Percentiles rank a stretch among this genome's conserved stretches.
These are phyloP conservation scores for Asterophora parasitica DNA, from an alignment of 768 basidiomycete genomes.

Conservation along the genomic window DNA sequence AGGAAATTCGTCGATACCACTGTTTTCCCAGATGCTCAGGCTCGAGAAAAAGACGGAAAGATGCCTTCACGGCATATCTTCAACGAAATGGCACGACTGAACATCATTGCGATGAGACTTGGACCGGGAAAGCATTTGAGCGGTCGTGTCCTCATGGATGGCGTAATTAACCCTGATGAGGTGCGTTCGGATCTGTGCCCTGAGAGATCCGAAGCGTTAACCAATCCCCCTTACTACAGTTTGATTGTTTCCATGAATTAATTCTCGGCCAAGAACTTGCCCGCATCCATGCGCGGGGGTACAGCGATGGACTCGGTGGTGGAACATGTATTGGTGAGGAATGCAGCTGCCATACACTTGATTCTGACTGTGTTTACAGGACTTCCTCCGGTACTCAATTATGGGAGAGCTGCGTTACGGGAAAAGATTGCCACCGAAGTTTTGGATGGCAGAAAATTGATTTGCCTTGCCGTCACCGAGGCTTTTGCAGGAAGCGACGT, in stretches of 20 bases:
- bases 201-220: background rate
- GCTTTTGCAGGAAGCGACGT: constrained; percentile 81
- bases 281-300: constrained; percentile 69
- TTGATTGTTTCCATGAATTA: constrained; percentile 82
- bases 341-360: background rate
- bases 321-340: constrained; percentile 31
- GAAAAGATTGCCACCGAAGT: constrained; percentile 54
- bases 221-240: constrained; percentile 27
- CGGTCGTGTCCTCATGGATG: constrained; percentile 69
- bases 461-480: constrained; percentile 79
- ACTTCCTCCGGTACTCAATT: constrained; percentile 77
- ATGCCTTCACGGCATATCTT: constrained; percentile 65
- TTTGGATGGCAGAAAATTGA: constrained; percentile 61
- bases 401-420: constrained; percentile 60
- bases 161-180: constrained; percentile 71
- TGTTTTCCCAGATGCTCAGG: constrained; percentile 50
- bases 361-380: constrained; percentile 26
- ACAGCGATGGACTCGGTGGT: constrained; percentile 67
- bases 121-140: constrained; percentile 85
- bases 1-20: constrained; percentile 71
- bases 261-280: constrained; percentile 68
- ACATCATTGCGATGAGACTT: constrained; percentile 63
- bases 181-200: constrained; percentile 26
- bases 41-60: constrained; percentile 79
- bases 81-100: constrained; percentile 55